These are phyloP conservation scores for Asclepias syriaca DNA, from an alignment of 257 asterid genomes.

Conservation along the genomic window DNA sequence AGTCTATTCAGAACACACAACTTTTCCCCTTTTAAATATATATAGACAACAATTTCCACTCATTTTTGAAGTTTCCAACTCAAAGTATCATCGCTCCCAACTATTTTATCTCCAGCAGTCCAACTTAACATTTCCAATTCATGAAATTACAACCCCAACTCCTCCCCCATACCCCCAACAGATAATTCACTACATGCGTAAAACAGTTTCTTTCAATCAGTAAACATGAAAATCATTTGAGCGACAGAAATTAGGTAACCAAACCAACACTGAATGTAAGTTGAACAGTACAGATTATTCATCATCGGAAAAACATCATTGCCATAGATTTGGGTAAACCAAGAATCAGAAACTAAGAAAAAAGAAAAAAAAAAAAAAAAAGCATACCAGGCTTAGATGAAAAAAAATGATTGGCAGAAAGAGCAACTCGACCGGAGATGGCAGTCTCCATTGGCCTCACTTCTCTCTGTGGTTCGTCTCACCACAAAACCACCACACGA, in stretches of 20 bases:
- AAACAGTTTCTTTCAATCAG: neutral
- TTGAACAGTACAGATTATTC: neutral
- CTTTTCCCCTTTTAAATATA: neutral
- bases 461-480: neutral
- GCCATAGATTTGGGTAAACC: neutral
- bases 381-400: slow-evolving; percentile 44
- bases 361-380: neutral
- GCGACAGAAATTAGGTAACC: neutral
- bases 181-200: neutral
- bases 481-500: slow-evolving; percentile 3
- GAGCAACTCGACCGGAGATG: slow-evolving; percentile 56
- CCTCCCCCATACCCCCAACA: neutral
- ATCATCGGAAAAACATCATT: neutral
- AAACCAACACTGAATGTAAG: neutral
- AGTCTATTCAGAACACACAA: neutral
- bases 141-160: neutral
- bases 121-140: neutral
- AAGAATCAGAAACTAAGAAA: neutral
- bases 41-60: neutral
- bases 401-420: slow-evolving; percentile 53
- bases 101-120: neutral
- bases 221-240: neutral
- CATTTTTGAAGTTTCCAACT: neutral
- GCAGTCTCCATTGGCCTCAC: slow-evolving; percentile 55
- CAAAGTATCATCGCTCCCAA: neutral